Percentiles rank a stretch among this genome's conserved stretches.
phyloP scores from a whole-genome alignment of 345 rosid genomes.

The Salix brachista region DNA sequence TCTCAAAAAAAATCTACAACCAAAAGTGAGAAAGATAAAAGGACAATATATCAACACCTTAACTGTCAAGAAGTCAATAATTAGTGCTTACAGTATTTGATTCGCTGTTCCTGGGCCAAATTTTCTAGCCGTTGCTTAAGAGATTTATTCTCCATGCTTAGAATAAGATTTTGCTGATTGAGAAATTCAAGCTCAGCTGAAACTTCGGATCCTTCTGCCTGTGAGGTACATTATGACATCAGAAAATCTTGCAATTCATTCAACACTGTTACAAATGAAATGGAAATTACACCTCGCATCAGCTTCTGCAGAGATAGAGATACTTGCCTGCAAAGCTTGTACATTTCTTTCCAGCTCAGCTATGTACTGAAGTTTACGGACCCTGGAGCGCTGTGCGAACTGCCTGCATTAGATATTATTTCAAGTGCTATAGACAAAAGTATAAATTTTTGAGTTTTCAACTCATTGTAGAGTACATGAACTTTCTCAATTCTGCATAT shows the following conservation, averaged over 20 bases:
- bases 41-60: not conserved
- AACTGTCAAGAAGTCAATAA: not conserved
- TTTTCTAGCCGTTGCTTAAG: conserved; percentile 60
- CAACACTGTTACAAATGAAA: not conserved
- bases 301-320: conserved; percentile 1
- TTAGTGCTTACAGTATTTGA: conserved; percentile 49
- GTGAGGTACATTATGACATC: conserved; percentile 2
- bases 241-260: conserved; percentile 11
- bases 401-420: conserved; percentile 52
- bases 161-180: conserved; percentile 54
- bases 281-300: not conserved
- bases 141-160: conserved; percentile 70
- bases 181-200: conserved; percentile 57
- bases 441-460: not conserved
- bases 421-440: conserved; percentile 16
- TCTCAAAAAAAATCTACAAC: not conserved
- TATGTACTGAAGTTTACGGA: conserved; percentile 96
- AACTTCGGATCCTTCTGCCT: conserved; percentile 70
- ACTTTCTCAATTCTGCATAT: not conserved
- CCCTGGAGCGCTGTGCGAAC: conserved; percentile 98
- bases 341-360: conserved; percentile 98
- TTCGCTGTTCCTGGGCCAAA: conserved; percentile 59
- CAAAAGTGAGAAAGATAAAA: not conserved
- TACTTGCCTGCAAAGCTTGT: conserved; percentile 84
- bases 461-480: not conserved